Evolutionary conservation across 169 alveolate species (phyloP).

Genomic region (Ichthyophthirius multifiliis): DNA sequence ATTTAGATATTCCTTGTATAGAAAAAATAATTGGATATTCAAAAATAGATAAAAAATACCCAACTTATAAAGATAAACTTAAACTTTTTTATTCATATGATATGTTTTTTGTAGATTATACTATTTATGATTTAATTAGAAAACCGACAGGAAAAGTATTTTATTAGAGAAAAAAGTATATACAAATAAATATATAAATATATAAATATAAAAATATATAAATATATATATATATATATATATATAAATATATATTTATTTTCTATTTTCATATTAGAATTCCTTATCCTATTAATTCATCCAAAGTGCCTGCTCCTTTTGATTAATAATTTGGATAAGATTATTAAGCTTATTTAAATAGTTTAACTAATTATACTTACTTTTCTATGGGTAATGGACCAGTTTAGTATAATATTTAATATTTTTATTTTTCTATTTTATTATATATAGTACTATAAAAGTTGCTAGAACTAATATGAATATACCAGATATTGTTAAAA

Average conservation of each 20-base stretch:
- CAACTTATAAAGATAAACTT: constrained; percentile 25
- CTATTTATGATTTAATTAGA: constrained; percentile 13
- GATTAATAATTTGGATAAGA: neutral
- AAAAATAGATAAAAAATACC: constrained; percentile 17
- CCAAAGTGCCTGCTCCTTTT: constrained; percentile 10
- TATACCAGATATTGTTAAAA: constrained; percentile 14
- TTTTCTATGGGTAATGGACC: constrained; percentile 44
- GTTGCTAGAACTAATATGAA: constrained; percentile 8
- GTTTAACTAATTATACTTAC: neutral
- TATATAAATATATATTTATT: no score
- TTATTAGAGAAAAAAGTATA: constrained; percentile 32
- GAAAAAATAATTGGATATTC: constrained; percentile 2
- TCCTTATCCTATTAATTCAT: constrained; percentile 11
- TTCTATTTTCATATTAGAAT: neutral
- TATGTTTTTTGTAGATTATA: constrained; percentile 22
- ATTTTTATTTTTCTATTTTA: neutral
- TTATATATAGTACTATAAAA: neutral
- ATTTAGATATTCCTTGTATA: constrained; percentile 5
- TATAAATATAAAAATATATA: no score
- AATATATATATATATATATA: no score
- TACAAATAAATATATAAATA: neutral
- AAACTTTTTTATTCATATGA: constrained; percentile 29
- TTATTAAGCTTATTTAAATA: constrained; percentile 8
- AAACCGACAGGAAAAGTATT: constrained; percentile 31
- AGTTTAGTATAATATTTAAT: constrained; percentile 22